Evolutionary conservation across 1,284 basidiomycete genomes (phyloP), one percentile per base, ranked within the genome.

Genomic region (Melampsora americana): DNA sequence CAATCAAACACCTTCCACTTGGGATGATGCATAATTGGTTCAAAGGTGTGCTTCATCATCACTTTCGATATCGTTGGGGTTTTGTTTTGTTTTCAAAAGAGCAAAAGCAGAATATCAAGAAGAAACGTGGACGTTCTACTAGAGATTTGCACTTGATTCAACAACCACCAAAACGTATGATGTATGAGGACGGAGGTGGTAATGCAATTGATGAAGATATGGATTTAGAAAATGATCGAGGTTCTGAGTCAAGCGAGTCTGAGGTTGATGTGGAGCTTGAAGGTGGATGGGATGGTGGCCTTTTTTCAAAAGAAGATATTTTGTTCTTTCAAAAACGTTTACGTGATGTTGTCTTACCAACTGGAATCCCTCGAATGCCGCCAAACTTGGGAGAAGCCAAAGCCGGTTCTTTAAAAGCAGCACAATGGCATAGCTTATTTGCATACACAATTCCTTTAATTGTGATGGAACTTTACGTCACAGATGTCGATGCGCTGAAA

Each of bases 1-100:
- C 60, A 14, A 50, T 14, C 26, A 28, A 39, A 14, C 61, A 72
- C 64, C n/a, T 72, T 64, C 59, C 62, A 42, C 60, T 72, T n/a
- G 70, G 61, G 2, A 39, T 72, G 26, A 72, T 72, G 60, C 70
- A 72, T 26, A 72, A 65, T 44, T 72, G 70, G 70, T 60, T 72
- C 42, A 46, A 72, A 65, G 60, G 70, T 32, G 61, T 72, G 35
- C 62, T 72, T 30, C 48, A 72, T 14, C 28, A 28, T 16, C 35
- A 72, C 30, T 66, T 72, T 64, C 42, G 42, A n/a, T 66, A 35
- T n/a, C 42, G 18, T 3, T 74, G 72, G 62, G 65, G 35, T 66
- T 74, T 67, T 44, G 39, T 60, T 1, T 1, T 48, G 26, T 44
- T 42, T 18, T 20, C 61, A 23, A 4, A 16, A 39, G 12, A 53